These are phyloP conservation scores for Erodium chrysanthum DNA, from an alignment of 441 rosid species.

Conservation along the genomic window DNA sequence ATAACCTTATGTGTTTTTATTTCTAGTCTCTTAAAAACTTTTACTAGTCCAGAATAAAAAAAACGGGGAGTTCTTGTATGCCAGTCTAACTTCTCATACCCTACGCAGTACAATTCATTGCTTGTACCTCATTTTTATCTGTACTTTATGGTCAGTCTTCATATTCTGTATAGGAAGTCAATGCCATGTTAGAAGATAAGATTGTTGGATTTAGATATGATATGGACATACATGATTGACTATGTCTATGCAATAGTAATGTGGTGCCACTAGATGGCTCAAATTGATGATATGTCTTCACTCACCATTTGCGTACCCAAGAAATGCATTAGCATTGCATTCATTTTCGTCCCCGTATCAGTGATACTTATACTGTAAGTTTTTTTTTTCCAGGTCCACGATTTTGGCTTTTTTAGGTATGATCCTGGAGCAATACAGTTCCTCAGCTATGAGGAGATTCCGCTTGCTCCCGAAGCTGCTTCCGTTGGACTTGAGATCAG, in stretches of 20 bases:
- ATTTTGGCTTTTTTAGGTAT: conserved; percentile 93
- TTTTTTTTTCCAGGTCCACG: conserved; percentile 64
- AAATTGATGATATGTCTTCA: conserved; percentile 8
- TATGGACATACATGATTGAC: background rate
- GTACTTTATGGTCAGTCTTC: background rate
- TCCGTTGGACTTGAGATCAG: conserved; percentile 95
- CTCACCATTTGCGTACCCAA: background rate
- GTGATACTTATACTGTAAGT: conserved; percentile 21
- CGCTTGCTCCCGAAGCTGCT: conserved; percentile 93
- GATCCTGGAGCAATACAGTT: conserved; percentile 73
- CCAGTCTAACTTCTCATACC: background rate
- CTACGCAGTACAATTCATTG: background rate
- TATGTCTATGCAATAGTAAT: background rate
- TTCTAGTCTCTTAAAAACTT: background rate
- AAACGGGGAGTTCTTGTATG: background rate
- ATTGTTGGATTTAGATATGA: conserved; percentile 1
- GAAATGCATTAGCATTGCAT: background rate
- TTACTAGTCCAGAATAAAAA: background rate
- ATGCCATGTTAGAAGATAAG: background rate
- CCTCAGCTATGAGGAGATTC: conserved; percentile 84
- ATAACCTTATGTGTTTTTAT: background rate
- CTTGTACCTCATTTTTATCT: conserved; percentile 1
- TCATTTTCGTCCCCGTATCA: conserved; percentile 6
- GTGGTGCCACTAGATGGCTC: conserved; percentile 3
- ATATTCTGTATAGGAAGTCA: background rate